A percentile compares a stretch with the other conserved stretches of the same genome.
These are phyloP conservation scores for Paramecium tetraurelia DNA, from an alignment of 73 alveolate genomes.

Conservation along the genomic window DNA sequence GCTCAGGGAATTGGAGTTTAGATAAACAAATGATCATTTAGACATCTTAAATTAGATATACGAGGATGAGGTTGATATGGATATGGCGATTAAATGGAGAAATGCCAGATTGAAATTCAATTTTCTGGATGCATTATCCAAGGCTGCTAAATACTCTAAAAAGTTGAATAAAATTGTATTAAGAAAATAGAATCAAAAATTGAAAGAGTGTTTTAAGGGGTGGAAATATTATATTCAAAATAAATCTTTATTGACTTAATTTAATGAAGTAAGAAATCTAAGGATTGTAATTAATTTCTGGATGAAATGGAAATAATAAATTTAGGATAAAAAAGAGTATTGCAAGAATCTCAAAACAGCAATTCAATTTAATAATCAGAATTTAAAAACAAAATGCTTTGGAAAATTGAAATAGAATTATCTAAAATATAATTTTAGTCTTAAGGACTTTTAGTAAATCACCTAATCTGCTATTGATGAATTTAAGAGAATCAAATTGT, in stretches of 20 bases:
- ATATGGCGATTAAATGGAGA: conserved; percentile 14
- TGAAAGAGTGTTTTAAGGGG: neutral
- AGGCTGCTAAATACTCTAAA: neutral
- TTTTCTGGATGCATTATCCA: neutral
- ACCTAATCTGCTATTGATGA: neutral
- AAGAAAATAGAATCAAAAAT: neutral
- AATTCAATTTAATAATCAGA: neutral
- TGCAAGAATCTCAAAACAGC: neutral
- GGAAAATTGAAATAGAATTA: neutral
- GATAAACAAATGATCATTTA: neutral
- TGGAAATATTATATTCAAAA: neutral
- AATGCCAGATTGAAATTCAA: neutral
- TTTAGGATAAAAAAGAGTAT: neutral
- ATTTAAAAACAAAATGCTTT: neutral
- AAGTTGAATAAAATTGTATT: neutral
- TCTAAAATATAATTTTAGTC: neutral
- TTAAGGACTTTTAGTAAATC: neutral
- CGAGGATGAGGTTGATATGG: neutral
- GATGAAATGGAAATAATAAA: conserved; percentile 16
- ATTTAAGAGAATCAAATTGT: neutral
- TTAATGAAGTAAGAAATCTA: neutral
- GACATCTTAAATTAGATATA: neutral
- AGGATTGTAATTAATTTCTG: neutral
- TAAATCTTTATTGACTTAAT: neutral
- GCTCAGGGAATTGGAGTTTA: neutral